Conservation (phyloP, 768 basidiomycete species). For the Boletus patriciae region DNA sequence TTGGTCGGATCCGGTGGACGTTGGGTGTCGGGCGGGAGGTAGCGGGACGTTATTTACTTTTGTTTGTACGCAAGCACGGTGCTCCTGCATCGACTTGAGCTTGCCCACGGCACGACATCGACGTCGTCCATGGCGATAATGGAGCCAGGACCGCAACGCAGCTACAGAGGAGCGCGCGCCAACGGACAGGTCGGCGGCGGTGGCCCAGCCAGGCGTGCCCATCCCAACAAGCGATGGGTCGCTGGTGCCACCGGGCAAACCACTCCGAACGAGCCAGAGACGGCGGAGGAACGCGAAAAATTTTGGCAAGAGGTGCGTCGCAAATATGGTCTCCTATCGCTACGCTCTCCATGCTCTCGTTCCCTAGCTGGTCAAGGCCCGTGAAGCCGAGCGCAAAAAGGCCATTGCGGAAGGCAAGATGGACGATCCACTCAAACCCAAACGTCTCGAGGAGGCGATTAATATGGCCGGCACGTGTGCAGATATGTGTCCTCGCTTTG, state of each 20-base stretch:
- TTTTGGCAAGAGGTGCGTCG: constrained; percentile 70
- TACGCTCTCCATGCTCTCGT: constrained; percentile 24
- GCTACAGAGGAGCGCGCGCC: constrained; percentile 20
- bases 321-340: constrained; percentile 7
- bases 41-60: too few relatives aligned
- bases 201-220: constrained; percentile 27
- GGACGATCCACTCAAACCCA: constrained; percentile 79
- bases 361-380: constrained; percentile 64
- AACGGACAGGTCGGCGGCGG: constrained; percentile 25
- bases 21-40: too few relatives aligned
- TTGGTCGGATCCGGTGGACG: too few relatives aligned
- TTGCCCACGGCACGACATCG: constrained; percentile 4
- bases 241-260: constrained; percentile 40
- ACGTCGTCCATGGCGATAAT: constrained; percentile 22
- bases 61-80: too few relatives aligned
- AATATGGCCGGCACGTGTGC: constrained; percentile 90
- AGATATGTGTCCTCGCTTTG: constrained; percentile 95
- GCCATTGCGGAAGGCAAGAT: constrained; percentile 85
- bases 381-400: constrained; percentile 66
- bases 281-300: constrained; percentile 61
- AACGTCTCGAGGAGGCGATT: constrained; percentile 85
- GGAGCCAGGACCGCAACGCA: constrained; percentile 25
- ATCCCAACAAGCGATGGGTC: constrained; percentile 63
- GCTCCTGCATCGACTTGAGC: neutral
- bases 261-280: constrained; percentile 51